A percentile compares a stretch with the other conserved stretches of the same genome.
Conservation (phyloP, 805 yeast species). For the Candida silvatica region DNA sequence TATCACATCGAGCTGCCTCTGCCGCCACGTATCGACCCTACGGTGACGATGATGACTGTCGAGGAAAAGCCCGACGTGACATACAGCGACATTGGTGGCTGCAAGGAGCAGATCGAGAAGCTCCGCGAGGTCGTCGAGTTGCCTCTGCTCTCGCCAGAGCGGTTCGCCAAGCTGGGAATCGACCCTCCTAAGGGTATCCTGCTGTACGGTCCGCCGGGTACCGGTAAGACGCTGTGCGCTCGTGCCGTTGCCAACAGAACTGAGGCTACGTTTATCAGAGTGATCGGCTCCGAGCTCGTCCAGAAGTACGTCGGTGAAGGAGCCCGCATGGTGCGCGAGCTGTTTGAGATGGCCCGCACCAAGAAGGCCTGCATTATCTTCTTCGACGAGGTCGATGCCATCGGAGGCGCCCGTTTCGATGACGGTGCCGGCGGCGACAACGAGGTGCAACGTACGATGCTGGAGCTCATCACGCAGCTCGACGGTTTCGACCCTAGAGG, state of each 20-base stretch:
- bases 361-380: conserved; percentile 97
- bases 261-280: conserved; percentile 97
- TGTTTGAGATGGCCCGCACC: conserved; percentile 98
- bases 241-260: conserved; percentile 99
- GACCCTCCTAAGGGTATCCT: conserved; percentile 99
- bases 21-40: conserved; percentile 96
- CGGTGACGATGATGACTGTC: conserved; percentile 99
- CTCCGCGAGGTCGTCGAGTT: conserved; percentile 93
- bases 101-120: conserved; percentile 97
- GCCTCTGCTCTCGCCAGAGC: conserved; percentile 89
- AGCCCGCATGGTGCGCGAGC: conserved; percentile 98
- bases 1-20: conserved; percentile 95
- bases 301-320: conserved; percentile 99
- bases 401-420: conserved; percentile 99
- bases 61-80: conserved; percentile 99
- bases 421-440: conserved; percentile 99
- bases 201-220: conserved; percentile 97
- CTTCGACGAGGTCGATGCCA: conserved; percentile 97
- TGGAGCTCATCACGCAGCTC: conserved; percentile 93
- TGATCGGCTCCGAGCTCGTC: conserved; percentile 95
- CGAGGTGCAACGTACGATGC: conserved; percentile 98
- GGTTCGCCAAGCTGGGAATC: conserved; percentile 93
- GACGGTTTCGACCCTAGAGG: conserved; percentile 99
- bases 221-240: conserved; percentile 97
- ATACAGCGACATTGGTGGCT: conserved; percentile 96